Evolutionary conservation across 2,329 filamentous ascomycete genomes (phyloP), one percentile per base, ranked within the genome.

Genomic region (Phoma herbarum): DNA sequence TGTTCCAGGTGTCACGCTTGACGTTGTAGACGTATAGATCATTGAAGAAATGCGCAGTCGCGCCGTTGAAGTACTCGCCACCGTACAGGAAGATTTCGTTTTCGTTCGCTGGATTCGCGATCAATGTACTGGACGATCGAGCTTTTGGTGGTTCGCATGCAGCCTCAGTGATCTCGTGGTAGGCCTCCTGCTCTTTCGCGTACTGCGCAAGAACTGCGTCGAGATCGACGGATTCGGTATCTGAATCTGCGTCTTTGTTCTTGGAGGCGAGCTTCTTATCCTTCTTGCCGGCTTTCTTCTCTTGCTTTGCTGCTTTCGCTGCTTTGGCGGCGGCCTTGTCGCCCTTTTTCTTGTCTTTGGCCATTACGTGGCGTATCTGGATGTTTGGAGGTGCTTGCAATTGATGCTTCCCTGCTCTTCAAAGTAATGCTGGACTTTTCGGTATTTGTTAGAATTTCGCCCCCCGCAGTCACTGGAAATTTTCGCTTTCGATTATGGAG

Each of bases 31-130:
- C 81, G 66, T 84, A 87, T 3, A 90, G 78, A 65, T 90, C 88
- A 71, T 88, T 90, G 77, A 83, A 89, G 77, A 90, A 90, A 1
- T 81, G 81, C 1, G 94, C 95, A 55, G 95, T 81, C 2, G 91
- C 90, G 4, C 95, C 95, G 78, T 98, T 96, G 80, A 92, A 98
- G 74, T 93, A 96, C 81, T 99, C 95, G 65, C 95, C 95, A 16
- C 94, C 95, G 77, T 96, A 99, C 5, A 98, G 81, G 65, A 98
- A 88, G 56, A 99, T 80, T 75, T 96, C 93, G 77, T 95, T 96
- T 69, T 85, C 86, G 78, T 96, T 94, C 29, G 89, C 86, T 1
- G 95, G 95, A 37, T 90, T 94, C 20, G 92, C 92, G 66, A 97
- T 84, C 59, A 99, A 81, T 0, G 91, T 92, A 8, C 92, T 86